phyloP scores from a whole-genome alignment of 2,329 filamentous ascomycete genomes.

The Sarocladium brachiariae region DNA sequence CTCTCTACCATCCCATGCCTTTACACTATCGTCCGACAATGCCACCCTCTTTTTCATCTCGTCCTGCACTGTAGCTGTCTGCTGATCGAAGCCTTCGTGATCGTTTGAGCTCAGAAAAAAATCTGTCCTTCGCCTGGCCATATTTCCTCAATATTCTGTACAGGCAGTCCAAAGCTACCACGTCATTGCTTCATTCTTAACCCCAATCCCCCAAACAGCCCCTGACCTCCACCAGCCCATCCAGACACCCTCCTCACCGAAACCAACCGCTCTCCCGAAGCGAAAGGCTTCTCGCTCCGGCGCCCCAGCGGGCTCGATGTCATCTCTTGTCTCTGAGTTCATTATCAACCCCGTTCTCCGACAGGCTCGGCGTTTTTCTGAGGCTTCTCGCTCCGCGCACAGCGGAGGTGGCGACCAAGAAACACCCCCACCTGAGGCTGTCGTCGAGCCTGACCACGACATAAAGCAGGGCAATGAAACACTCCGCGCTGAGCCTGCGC shows the following conservation, averaged over 20 bases:
- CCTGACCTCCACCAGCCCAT: not conserved
- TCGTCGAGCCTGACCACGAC: conserved; percentile 20
- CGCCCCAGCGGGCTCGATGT: conserved; percentile 36
- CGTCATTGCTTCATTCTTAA: not conserved
- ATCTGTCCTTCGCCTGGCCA: too few relatives aligned
- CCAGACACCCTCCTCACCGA: not conserved
- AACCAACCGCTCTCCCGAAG: not conserved
- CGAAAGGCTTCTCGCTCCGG: conserved; percentile 9
- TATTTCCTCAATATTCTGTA: too few relatives aligned
- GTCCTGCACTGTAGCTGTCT: not conserved
- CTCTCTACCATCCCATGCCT: not conserved
- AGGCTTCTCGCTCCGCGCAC: conserved; percentile 34
- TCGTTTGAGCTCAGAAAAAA: not conserved
- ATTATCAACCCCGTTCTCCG: conserved; percentile 60
- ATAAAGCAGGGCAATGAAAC: not conserved
- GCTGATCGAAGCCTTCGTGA: not conserved
- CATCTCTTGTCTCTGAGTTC: conserved; percentile 57
- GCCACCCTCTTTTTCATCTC: not conserved
- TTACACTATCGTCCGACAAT: not conserved
- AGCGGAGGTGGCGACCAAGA: conserved; percentile 24
- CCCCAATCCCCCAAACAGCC: not conserved
- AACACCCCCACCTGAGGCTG: conserved; percentile 14
- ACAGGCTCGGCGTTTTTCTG: conserved; percentile 58
- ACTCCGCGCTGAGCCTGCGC: conserved; percentile 9
- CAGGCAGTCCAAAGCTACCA: not conserved